Conservation (phyloP, 306 rosid genomes). For the Prosopis cineraria region DNA sequence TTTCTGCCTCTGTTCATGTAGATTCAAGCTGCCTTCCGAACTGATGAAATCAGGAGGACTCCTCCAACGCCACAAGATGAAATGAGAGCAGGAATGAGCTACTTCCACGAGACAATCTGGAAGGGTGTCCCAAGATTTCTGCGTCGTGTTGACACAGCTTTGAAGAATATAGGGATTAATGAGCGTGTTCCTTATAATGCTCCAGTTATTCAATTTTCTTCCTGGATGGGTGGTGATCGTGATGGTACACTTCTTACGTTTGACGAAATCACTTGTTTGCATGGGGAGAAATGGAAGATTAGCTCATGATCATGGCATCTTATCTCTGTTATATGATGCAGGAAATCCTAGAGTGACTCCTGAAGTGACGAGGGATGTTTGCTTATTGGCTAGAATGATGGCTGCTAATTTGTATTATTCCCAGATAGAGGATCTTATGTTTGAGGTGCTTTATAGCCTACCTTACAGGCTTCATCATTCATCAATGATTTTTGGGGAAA, state of each 20-base stretch:
- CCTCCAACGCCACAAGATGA: constrained; percentile 99
- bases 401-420: constrained; percentile 97
- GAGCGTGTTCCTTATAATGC: constrained; percentile 96
- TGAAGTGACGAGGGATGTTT: constrained; percentile 97
- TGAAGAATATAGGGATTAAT: constrained; percentile 86
- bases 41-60: constrained; percentile 91
- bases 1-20: constrained; percentile 35
- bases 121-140: constrained; percentile 91
- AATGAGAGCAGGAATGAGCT: constrained; percentile 99
- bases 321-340: constrained; percentile 44
- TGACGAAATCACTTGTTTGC: background rate
- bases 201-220: constrained; percentile 94
- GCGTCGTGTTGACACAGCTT: constrained; percentile 95
- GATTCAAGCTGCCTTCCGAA: constrained; percentile 99
- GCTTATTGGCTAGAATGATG: constrained; percentile 99
- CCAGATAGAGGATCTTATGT: constrained; percentile 98
- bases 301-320: background rate
- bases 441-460: constrained; percentile 64
- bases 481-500: constrained; percentile 13
- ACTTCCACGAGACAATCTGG: constrained; percentile 98
- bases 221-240: constrained; percentile 99
- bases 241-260: constrained; percentile 60
- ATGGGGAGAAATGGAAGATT: background rate
- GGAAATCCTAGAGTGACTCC: constrained; percentile 99
- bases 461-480: constrained; percentile 24